phyloP scores from a whole-genome alignment of 306 rosid species.

The Senna siamea region DNA sequence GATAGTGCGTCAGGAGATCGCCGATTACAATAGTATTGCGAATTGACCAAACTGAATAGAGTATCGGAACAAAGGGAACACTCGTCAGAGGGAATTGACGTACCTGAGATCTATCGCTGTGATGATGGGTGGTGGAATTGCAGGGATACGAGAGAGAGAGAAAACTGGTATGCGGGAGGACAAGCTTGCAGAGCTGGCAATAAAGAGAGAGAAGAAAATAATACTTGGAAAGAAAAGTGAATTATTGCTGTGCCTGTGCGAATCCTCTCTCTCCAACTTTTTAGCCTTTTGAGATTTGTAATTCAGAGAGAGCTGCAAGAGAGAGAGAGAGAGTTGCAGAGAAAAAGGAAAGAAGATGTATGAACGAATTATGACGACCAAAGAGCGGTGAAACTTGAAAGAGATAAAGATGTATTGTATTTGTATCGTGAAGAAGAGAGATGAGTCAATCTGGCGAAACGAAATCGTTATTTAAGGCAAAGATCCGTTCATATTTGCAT shows the following conservation, averaged over 20 bases:
- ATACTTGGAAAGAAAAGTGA: constrained; percentile 68
- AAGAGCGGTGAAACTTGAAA: constrained; percentile 34
- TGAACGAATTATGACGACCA: constrained; percentile 51
- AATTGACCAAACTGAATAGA: constrained; percentile 36
- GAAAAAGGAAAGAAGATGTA: constrained; percentile 34
- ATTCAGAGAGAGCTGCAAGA: constrained; percentile 45
- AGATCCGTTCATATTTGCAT: constrained; percentile 57
- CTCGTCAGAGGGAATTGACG: constrained; percentile 41
- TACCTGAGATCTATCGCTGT: constrained; percentile 66
- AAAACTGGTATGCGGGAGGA: constrained; percentile 59
- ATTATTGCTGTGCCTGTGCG: constrained; percentile 72
- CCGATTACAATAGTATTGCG: constrained; percentile 13
- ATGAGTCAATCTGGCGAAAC: constrained; percentile 9
- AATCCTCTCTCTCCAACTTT: constrained; percentile 79
- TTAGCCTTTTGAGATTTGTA: constrained; percentile 73
- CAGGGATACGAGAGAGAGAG: constrained; percentile 31
- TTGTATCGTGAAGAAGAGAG: background rate
- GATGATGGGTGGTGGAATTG: constrained; percentile 39
- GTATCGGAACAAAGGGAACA: background rate
- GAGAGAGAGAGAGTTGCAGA: constrained; percentile 44
- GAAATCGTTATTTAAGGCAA: constrained; percentile 69
- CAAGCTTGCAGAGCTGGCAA: constrained; percentile 86
- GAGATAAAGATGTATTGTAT: background rate
- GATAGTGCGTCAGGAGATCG: constrained; percentile 45
- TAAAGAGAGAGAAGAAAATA: constrained; percentile 53